Base-by-base conservation (phyloP, 78 protist species). In the Fonticula alba region DNA sequence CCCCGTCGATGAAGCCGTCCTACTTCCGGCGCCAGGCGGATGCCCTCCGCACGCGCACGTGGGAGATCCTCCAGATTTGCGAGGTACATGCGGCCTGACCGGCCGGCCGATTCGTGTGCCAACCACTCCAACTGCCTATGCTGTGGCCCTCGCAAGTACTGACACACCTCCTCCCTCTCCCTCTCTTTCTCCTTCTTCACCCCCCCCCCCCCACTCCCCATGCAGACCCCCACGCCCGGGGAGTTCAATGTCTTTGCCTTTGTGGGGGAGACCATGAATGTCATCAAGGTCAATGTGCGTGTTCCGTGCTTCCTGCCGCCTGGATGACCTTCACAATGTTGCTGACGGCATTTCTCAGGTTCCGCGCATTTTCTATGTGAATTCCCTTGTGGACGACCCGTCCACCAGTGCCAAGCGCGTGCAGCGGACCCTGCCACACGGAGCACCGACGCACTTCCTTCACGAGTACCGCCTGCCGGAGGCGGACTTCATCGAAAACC, bases 331-430 rank as follows among this genome's bases (percentile, higher is more conserved):
- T 52, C 13, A 7, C 49, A 11, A 11, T 43, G 24, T 43, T 7
- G 49, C 7, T 43, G 49, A 14, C 22, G 5, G 32, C 56, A 52
- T 10, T 31, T 9, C 67, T 41, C 69, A 38, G 5, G 81, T 88
- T 1, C 78, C 84, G 0, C 78, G 90, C 37, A n/a, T 9, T 0
- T 62, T 83, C 71, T 84, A 74, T 66, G 74, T 82, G 63, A 88
- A 84, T 74, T 20, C 64, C 24, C 68, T 60, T 62, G 41, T 31
- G 4, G 20, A 11, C 1, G 69, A 73, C 47, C 26, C 55, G 15
- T 1, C 1, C 31, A 17, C 5, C 33, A 6, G 29, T 0, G 27
- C 32, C 17, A 15, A 1, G 20, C 40, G 29, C 10, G 68, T 62
- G 26, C 11, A 24, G 9, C 38, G 46, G 15, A 13, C 35, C 0